phyloP scores from a whole-genome alignment of 805 yeast species.

The Lipomyces orientalis region DNA sequence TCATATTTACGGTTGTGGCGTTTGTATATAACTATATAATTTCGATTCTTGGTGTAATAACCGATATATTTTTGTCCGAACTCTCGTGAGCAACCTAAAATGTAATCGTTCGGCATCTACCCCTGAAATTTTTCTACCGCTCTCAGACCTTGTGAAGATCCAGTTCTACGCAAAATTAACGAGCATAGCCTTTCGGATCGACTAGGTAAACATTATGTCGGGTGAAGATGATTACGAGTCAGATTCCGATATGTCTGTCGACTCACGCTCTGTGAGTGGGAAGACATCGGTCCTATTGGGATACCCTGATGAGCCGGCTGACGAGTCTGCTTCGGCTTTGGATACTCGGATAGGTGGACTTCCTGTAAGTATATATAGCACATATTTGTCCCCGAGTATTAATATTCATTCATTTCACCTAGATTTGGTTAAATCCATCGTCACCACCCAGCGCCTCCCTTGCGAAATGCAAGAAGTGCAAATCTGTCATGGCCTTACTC shows the following conservation, averaged over 20 bases:
- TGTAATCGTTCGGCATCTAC: neutral
- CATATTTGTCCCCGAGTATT: constrained; percentile 4
- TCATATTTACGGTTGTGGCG: neutral
- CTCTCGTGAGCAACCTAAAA: too few species aligned
- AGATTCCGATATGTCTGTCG: constrained; percentile 32
- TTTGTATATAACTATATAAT: neutral
- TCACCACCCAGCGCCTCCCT: constrained; percentile 60
- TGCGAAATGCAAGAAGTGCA: constrained; percentile 71
- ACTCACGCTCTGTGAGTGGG: constrained; percentile 19
- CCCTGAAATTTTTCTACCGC: neutral
- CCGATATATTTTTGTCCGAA: too few species aligned
- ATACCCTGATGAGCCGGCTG: constrained; percentile 42
- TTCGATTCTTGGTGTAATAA: neutral
- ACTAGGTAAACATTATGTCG: constrained; percentile 16
- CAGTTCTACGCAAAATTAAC: neutral
- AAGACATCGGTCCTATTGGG: constrained; percentile 47
- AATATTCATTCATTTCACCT: neutral
- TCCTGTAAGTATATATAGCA: constrained; percentile 50
- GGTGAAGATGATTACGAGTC: constrained; percentile 27
- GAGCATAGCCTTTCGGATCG: neutral
- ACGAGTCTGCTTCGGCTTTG: constrained; percentile 35
- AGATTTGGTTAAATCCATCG: constrained; percentile 66
- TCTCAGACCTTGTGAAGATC: neutral
- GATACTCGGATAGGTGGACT: constrained; percentile 86
- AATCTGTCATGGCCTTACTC: constrained; percentile 64